phyloP scores from a whole-genome alignment of 2,329 filamentous ascomycete species.

The Neofusicoccum parvum region DNA sequence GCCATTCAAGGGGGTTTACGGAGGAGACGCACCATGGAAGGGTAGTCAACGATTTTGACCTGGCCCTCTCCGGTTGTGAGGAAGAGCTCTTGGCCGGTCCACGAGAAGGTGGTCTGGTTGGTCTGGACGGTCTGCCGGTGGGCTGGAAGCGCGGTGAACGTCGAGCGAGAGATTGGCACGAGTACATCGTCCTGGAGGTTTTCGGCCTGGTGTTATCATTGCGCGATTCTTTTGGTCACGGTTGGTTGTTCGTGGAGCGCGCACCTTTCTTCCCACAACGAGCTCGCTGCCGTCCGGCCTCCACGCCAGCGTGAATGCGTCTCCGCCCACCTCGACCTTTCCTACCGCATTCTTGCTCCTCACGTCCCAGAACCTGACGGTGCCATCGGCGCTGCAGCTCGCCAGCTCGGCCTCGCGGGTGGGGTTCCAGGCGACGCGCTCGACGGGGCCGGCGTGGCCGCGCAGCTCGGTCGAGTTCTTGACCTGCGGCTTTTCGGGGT shows the following conservation, averaged over 20 bases:
- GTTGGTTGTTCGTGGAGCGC: conserved; percentile 24
- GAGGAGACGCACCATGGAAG: conserved; percentile 43
- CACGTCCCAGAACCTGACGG: conserved; percentile 80
- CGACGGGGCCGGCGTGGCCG: conserved; percentile 66
- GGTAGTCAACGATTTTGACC: conserved; percentile 61
- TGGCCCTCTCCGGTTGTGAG: conserved; percentile 71
- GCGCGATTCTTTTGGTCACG: background rate
- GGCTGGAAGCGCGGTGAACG: conserved; percentile 57
- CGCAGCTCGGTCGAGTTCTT: conserved; percentile 76
- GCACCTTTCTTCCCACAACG: conserved; percentile 72
- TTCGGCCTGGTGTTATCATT: background rate
- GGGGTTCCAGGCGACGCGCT: conserved; percentile 78
- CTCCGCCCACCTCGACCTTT: conserved; percentile 66
- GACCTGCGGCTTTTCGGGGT: conserved; percentile 73
- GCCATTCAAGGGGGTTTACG: no score
- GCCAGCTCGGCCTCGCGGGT: conserved; percentile 75
- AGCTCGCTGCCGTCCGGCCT: conserved; percentile 66
- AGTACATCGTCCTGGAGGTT: conserved; percentile 60
- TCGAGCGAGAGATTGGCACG: conserved; percentile 63
- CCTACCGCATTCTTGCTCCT: conserved; percentile 70
- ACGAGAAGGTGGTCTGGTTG: conserved; percentile 75
- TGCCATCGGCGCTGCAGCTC: conserved; percentile 72
- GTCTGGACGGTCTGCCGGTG: conserved; percentile 66
- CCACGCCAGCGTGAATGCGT: conserved; percentile 74
- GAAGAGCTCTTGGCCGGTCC: conserved; percentile 71